These are phyloP conservation scores for Apophysomyces sp. DNA, from an alignment of 371 early-diverging fungal genomes.

Conservation along the genomic window DNA sequence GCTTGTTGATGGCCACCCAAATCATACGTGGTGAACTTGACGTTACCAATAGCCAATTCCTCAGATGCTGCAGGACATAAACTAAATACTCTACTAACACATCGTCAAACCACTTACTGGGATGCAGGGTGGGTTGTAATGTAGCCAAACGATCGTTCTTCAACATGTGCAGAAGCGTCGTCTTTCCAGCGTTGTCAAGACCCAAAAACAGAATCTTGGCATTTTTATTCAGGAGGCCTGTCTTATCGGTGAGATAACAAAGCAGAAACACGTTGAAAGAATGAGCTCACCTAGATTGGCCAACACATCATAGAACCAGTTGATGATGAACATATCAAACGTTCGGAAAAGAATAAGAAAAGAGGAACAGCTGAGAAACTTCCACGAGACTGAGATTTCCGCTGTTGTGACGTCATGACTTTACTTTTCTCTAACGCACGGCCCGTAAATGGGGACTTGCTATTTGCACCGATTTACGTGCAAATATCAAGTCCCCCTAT, in stretches of 20 bases:
- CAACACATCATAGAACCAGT: constrained; percentile 93
- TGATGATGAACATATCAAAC: constrained; percentile 83
- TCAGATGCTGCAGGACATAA: constrained; percentile 74
- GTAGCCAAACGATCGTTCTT: constrained; percentile 98
- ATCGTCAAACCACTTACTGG: constrained; percentile 72
- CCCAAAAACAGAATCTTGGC: constrained; percentile 99
- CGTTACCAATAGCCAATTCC: constrained; percentile 94
- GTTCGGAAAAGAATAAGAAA: not conserved
- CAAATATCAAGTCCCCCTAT: no score
- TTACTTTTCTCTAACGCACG: no score
- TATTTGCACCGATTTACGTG: no score
- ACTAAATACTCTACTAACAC: not conserved
- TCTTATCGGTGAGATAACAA: not conserved
- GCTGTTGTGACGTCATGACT: no score
- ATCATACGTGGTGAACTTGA: constrained; percentile 97
- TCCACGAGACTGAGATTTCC: no score
- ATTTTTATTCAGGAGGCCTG: constrained; percentile 97
- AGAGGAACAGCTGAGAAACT: not conserved
- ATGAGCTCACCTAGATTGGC: constrained; percentile 70
- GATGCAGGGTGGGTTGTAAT: constrained; percentile 97
- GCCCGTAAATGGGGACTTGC: no score
- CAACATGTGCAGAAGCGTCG: constrained; percentile 98
- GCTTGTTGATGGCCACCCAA: constrained; percentile 97
- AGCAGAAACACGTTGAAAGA: not conserved
- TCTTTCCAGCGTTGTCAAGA: constrained; percentile 99